These are phyloP conservation scores for Sergeia podlipaevii DNA, from an alignment of 208 protist species.

Conservation along the genomic window DNA sequence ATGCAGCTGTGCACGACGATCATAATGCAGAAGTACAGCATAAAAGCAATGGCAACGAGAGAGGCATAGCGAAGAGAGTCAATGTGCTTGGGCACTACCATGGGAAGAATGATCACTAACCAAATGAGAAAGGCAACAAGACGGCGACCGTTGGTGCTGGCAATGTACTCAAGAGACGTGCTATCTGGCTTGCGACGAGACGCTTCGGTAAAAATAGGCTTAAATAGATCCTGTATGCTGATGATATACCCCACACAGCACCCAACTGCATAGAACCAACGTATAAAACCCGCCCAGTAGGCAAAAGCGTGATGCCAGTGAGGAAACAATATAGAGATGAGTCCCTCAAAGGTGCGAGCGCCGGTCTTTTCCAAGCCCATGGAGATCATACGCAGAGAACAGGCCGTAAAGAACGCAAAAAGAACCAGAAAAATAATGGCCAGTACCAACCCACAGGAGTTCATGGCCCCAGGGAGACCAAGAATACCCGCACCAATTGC, in stretches of 20 bases:
- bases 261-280: slow-evolving; percentile 37
- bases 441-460: slow-evolving; percentile 42
- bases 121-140: slow-evolving; percentile 42
- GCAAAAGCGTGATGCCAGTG: slow-evolving; percentile 6
- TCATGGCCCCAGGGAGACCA: slow-evolving; percentile 47
- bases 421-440: slow-evolving; percentile 41
- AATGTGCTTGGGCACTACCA: slow-evolving; percentile 52
- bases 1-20: slow-evolving; percentile 38
- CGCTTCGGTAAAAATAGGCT: slow-evolving; percentile 19
- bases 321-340: slow-evolving; percentile 31
- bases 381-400: slow-evolving; percentile 51
- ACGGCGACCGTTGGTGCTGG: slow-evolving; percentile 22
- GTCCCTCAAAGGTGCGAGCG: slow-evolving; percentile 33
- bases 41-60: slow-evolving; percentile 36
- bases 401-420: slow-evolving; percentile 30
- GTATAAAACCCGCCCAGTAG: slow-evolving; percentile 9
- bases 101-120: slow-evolving; percentile 58
- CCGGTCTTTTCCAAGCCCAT: slow-evolving; percentile 26
- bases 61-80: slow-evolving; percentile 62
- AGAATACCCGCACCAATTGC: slow-evolving; percentile 69
- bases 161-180: slow-evolving; percentile 11
- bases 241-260: slow-evolving; percentile 57
- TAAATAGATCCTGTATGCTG: slow-evolving; percentile 36
- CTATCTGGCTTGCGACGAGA: neutral
- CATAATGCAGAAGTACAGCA: slow-evolving; percentile 56